A percentile compares a stretch with the other conserved stretches of the same genome.
Evolutionary conservation across 2,329 filamentous ascomycete genomes (phyloP).

Genomic region (Aspergillus quadrilineatus): DNA sequence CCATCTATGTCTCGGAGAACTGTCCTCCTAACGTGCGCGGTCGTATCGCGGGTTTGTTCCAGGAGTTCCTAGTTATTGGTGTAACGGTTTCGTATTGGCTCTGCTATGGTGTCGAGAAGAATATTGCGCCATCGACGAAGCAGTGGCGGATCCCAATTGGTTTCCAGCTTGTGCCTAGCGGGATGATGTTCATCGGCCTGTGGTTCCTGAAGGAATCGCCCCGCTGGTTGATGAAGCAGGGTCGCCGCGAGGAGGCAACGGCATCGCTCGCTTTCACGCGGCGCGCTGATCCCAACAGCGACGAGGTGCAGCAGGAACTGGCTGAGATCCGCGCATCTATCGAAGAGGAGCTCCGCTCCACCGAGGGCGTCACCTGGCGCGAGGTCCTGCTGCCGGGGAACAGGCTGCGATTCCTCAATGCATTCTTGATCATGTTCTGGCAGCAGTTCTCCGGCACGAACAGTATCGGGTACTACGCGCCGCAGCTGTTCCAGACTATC

Average conservation of each 20-base stretch:
- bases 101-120: constrained; percentile 51
- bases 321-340: constrained; percentile 43
- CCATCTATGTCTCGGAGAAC: constrained; percentile 40
- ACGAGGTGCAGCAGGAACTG: constrained; percentile 33
- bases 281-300: constrained; percentile 26
- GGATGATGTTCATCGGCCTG: constrained; percentile 50
- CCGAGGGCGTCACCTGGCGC: constrained; percentile 34
- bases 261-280: constrained; percentile 38
- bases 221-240: constrained; percentile 56
- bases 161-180: constrained; percentile 54
- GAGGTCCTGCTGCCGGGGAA: constrained; percentile 47
- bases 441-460: constrained; percentile 55
- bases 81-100: constrained; percentile 55
- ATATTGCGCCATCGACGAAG: constrained; percentile 44
- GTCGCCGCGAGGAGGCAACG: constrained; percentile 46
- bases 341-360: constrained; percentile 41
- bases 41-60: constrained; percentile 38
- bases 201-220: constrained; percentile 55
- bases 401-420: constrained; percentile 58
- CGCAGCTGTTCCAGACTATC: constrained; percentile 8
- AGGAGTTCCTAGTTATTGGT: constrained; percentile 40
- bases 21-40: constrained; percentile 33
- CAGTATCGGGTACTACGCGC: constrained; percentile 30
- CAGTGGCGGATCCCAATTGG: constrained; percentile 57
- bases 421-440: constrained; percentile 60